Evolutionary conservation across 2,329 filamentous ascomycete species (phyloP), one percentile per base, ranked within the genome.

Genomic region (Fusarium torulosum): DNA sequence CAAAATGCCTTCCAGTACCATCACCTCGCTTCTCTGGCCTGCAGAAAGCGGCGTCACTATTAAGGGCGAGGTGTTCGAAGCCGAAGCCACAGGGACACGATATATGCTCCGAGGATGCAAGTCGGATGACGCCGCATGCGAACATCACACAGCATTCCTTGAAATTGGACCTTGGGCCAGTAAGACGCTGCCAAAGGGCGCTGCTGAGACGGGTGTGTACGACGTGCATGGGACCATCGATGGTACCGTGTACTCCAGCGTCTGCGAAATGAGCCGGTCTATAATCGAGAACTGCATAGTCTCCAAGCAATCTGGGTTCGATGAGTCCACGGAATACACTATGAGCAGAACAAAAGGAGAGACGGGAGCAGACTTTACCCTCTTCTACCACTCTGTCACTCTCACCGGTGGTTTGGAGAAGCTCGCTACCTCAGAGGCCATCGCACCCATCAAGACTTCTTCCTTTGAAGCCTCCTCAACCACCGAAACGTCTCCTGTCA

Each of bases 61-160:
- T 25, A 19, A 41, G 2, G 55, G 55, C 1, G 15, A 35, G 20
- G 41, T 58, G 40, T 45, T 53, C 20, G 47, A 58, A 21, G 54
- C 54, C 10, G 47, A 58, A 53, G 29, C 47, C 20, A 58, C 49
- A 1, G 21, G 2, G n/a, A 58, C 41, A 37, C 49, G 3, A 13
- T 58, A 58, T 9, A 35, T 58, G 42, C 55, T 58, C 27, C 35
- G 49, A 53, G 41, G 49, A 20, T 58, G 55, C n/a, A 33, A 45
- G 4, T 29, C 53, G 0, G 35, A n/a, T 4, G 49, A 46, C 7
- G 11, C 10, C 14, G 19, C 8, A 3, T 59, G 55, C 33, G 55
- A 59, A 6, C 23, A 59, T 44, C 49, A 59, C 17, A 59, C 55
- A 59, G 55, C 41, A 19, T 59, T 59, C 6, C 41, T 59, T 27